phyloP scores from a whole-genome alignment of 805 yeast species.

The Suhomyces kilbournensis region DNA sequence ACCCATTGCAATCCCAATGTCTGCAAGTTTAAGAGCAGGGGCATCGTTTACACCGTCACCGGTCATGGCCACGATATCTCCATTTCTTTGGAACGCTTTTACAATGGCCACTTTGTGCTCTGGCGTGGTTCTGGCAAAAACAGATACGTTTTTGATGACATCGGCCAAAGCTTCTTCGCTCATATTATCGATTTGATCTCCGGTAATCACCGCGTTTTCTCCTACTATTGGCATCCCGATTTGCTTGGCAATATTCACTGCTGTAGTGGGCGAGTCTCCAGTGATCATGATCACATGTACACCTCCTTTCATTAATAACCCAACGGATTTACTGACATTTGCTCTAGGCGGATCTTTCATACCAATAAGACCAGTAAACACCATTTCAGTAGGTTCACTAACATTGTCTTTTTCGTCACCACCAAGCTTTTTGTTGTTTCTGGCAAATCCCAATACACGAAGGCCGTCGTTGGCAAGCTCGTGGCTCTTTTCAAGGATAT shows the following conservation, averaged over 20 bases:
- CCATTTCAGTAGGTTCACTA: slow-evolving; percentile 53
- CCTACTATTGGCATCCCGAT: slow-evolving; percentile 82
- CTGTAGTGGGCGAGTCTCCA: slow-evolving; percentile 89
- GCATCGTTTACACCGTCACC: slow-evolving; percentile 99
- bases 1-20: slow-evolving; percentile 94
- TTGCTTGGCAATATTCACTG: slow-evolving; percentile 77
- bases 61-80: slow-evolving; percentile 98
- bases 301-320: slow-evolving; percentile 81
- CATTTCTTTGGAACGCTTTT: slow-evolving; percentile 82
- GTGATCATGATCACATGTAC: slow-evolving; percentile 98
- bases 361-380: slow-evolving; percentile 84
- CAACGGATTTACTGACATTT: slow-evolving; percentile 71
- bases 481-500: slow-evolving; percentile 57
- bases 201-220: slow-evolving; percentile 71
- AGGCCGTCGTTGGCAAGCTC: slow-evolving; percentile 78
- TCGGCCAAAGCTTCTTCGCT: slow-evolving; percentile 68
- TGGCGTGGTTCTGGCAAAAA: slow-evolving; percentile 94
- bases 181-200: slow-evolving; percentile 76
- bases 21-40: slow-evolving; percentile 95
- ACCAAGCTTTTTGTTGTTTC: slow-evolving; percentile 35
- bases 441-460: slow-evolving; percentile 80
- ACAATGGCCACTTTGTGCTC: slow-evolving; percentile 90
- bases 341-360: slow-evolving; percentile 99
- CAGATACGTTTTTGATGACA: slow-evolving; percentile 77
- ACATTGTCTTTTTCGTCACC: slow-evolving; percentile 28